Evolutionary conservation across 805 yeast genomes (phyloP), one percentile per base, ranked within the genome.

Genomic region (Candida xyloterini): DNA sequence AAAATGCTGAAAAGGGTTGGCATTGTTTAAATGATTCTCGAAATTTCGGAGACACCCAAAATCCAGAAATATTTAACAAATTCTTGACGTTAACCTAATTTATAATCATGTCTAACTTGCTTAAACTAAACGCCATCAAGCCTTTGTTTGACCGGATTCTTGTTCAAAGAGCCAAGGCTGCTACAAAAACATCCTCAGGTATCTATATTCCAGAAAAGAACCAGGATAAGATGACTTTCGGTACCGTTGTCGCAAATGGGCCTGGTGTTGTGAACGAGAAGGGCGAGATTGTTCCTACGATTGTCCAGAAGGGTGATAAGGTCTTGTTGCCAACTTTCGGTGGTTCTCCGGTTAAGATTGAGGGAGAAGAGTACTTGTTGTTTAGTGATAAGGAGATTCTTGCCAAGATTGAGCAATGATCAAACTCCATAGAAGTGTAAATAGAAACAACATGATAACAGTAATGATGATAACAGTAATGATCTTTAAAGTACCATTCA

Each of bases 121-220:
- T 84, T 61, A 88, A 86, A 67, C 79, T 87, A 57, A 83, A 87
- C 69, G 77, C 87, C 46, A 81, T 93, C 63, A 82, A 82, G 55
- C 99, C 99, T 48, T 79, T 93, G 54, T 76, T 93, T 55, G 98
- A 93, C 81, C 84, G 99, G 70, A 90, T 93, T 46, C 78, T 93
- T 50, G 96, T 93, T 11, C 97, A 90, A 74, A 86, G 97, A 68
- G 71, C 84, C 62, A 90, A 89, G 75, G 95, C 96, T 44, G 84
- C 87, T 60, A 74, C 90, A 50, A 78, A 89, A 73, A 90, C 98
- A 43, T 89, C 95, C 44, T 81, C 93, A 30, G 98, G 98, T 59
- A 78, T 90, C 60, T 86, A 79, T 70, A 83, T 90, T 54, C 98
- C 98, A 47, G 97, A 90, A 71, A 89, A 89, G 76, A 90, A 91